Evolutionary conservation across 495 filamentous ascomycete species (phyloP).

Genomic region (Aspergillus sparsus): DNA sequence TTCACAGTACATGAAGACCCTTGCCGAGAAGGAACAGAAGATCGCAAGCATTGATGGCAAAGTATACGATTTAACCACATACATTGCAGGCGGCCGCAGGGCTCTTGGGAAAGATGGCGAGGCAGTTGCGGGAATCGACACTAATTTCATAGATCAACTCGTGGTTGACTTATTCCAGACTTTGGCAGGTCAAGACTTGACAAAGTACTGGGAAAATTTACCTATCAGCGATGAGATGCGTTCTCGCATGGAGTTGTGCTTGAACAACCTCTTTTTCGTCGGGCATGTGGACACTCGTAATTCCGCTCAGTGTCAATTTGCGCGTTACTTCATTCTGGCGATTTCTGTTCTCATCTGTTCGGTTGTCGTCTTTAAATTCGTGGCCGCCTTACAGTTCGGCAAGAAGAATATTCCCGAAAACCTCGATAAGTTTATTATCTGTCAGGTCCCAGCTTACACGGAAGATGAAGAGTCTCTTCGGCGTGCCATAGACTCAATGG

Average conservation of each 20-base stretch:
- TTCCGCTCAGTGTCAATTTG: conserved; percentile 80
- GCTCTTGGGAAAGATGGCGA: conserved; percentile 56
- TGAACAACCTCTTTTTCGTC: conserved; percentile 95
- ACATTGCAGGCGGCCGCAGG: conserved; percentile 73
- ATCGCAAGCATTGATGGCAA: conserved; percentile 79
- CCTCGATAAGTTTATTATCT: conserved; percentile 97
- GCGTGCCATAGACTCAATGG: conserved; percentile 94
- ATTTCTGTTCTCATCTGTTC: conserved; percentile 77
- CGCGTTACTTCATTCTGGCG: conserved; percentile 88
- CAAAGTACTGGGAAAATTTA: conserved; percentile 76
- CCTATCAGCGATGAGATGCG: conserved; percentile 54
- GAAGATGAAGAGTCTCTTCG: conserved; percentile 97
- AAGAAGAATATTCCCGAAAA: conserved; percentile 91
- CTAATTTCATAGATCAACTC: conserved; percentile 78
- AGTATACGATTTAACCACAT: conserved; percentile 91
- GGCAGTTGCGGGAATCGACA: conserved; percentile 49
- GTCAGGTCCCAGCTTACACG: conserved; percentile 95
- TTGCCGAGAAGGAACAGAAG: conserved; percentile 61
- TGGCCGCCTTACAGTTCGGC: conserved; percentile 92
- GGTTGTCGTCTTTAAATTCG: conserved; percentile 94
- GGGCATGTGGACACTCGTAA: conserved; percentile 91
- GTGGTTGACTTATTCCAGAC: conserved; percentile 78
- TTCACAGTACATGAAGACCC: conserved; percentile 67
- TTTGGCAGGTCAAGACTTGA: conserved; percentile 76
- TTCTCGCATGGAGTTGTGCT: conserved; percentile 73